Evolutionary conservation across 129 eudicot species (phyloP), one percentile per base, ranked within the genome.

Genomic region (Flaveria bidentis): DNA sequence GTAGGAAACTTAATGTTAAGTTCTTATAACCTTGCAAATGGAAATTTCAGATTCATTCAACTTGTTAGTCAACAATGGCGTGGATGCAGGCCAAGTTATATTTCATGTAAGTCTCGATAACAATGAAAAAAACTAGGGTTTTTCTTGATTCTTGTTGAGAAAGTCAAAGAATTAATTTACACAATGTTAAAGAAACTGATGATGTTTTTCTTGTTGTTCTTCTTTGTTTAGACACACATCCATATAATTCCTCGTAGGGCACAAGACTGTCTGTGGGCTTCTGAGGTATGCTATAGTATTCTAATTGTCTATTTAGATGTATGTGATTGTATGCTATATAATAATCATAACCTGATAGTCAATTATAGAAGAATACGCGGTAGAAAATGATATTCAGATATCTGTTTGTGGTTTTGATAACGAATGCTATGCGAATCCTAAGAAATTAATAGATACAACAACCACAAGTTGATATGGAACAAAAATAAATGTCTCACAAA

Each of bases 211-310:
- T 36, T 36, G 18, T 80, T 55, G 46, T 76, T 74, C 30, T 76
- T 55, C 65, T 15, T 84, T 80, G 28, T 78, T 80, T 83, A 91
- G 98, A 94, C 97, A 3, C 98, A 94, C 84, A 85, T 94, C 67
- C 97, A 94, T 84, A 88, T 91, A 77, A 91, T 94, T 69, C 98
- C 97, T 6, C 92, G 98, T 12, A 91, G 86, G 73, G 93, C 91
- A 80, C 78, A 87, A 9, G 98, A 94, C 76, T 85, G 98, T 78
- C 79, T 94, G 69, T 94, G 98, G 98, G 86, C 90, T 75, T 94
- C 98, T 17, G 98, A 91, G 98, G 98, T 94, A 87, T 22, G 81
- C 33, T 63, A 49, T 79, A 46, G 11, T 28, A 66, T 66, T 41
- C 50, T 39, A 39, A 6, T 15, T 20, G 71, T 41, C 26, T 45